Base-by-base conservation (phyloP, 768 basidiomycete species). In the Candolleomyces efflorescens region DNA sequence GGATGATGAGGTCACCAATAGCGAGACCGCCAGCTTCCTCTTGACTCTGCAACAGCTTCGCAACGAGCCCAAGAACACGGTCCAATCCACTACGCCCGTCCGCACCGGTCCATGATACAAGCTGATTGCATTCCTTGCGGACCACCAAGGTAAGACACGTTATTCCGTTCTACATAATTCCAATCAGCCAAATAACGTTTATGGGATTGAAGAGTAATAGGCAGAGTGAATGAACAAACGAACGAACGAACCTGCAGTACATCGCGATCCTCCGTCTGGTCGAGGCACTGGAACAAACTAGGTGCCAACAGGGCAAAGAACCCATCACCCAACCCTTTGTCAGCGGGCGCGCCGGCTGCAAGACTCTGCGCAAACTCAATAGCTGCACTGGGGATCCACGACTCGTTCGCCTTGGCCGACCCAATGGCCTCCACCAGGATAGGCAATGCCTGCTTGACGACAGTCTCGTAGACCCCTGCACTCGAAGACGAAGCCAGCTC, bases 1-100 rank as follows among this genome's bases (percentile, higher is more conserved):
- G 94, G 62, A 98, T 91, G 67, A 99, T 90, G 44, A 99, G 78
- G 66, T 98, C 96, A 18, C 97, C 97, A 48, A 98, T 89, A 53
- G 90, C 89, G 20, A 98, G 81, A 10, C 95, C 96, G 41, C 90
- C 94, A 0, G 94, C 89, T 70, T 99, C 97, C 60, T 94, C 90
- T 61, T 90, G 84, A 59, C 78, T 83, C 56, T 85, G 82, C 24
- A 99, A 76, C 46, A 91, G 81, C 60, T 82, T 85, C 24, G 89
- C 92, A 37, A 98, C 84, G 43, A 97, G 75, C 12, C 79, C 78
- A 47, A 98, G 77, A 15, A 90, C 80, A 59, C 85, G 79, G 37
- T 88, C 83, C 10, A 98, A 81, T 13, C 96, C 96, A 24, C 81
- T 82, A 60, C 85, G 82, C 20, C 90, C 87, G 45, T 78, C 77